These are phyloP conservation scores for Polytrichum formosum DNA, from an alignment of 225 moss, liverwort and hornwort species.

Conservation along the genomic window DNA sequence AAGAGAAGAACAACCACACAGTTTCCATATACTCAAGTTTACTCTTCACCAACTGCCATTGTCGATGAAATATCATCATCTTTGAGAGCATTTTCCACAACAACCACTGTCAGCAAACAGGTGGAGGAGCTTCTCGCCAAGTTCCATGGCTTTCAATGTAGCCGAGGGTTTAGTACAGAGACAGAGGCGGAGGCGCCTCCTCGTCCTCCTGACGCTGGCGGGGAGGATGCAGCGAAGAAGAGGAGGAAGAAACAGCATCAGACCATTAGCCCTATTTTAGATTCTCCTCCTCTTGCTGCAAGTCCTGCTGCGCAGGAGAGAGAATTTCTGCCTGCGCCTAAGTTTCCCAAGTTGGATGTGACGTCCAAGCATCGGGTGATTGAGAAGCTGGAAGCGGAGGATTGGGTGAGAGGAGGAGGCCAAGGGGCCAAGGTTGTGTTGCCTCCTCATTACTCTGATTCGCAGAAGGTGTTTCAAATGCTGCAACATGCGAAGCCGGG, in stretches of 20 bases:
- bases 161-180: constrained; percentile 26
- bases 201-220: background rate
- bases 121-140: constrained; percentile 13
- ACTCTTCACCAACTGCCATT: background rate
- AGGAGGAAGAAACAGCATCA: too few relatives aligned
- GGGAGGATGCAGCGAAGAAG: background rate
- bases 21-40: background rate
- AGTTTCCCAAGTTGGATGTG: constrained; percentile 45
- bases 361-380: constrained; percentile 44
- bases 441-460: constrained; percentile 38
- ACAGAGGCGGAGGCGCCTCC: constrained; percentile 1
- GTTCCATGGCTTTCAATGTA: constrained; percentile 3
- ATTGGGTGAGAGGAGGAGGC: constrained; percentile 16
- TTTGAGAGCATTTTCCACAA: background rate
- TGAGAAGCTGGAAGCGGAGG: constrained; percentile 22
- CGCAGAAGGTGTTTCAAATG: constrained; percentile 30
- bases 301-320: background rate
- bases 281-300: too few relatives aligned
- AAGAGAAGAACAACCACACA: background rate
- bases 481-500: constrained; percentile 28
- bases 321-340: constrained; percentile 28
- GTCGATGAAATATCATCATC: background rate
- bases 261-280: too few relatives aligned
- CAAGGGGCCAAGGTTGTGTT: constrained; percentile 10
- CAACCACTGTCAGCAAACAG: background rate